These are phyloP conservation scores for Saccharomycopsis olivae DNA, from an alignment of 805 yeast species.

Conservation along the genomic window DNA sequence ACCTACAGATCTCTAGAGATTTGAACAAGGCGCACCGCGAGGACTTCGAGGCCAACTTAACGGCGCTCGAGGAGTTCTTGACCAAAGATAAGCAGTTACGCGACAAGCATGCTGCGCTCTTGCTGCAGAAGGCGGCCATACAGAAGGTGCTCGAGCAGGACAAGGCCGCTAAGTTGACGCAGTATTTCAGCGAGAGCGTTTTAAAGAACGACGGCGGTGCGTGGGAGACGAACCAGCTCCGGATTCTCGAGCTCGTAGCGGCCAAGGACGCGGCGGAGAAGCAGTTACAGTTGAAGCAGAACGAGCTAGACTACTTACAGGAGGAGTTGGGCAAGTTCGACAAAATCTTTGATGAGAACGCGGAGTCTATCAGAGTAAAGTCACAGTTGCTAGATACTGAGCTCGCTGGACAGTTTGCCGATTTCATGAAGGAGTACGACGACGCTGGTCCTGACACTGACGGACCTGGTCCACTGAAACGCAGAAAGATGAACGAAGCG, in stretches of 20 bases:
- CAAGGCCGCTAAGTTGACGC: conserved; percentile 15
- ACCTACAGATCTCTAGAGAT: conserved; percentile 30
- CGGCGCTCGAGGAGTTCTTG: conserved; percentile 25
- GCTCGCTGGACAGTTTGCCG: conserved; percentile 12
- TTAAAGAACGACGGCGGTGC: conserved; percentile 23
- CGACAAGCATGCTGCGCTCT: conserved; percentile 8
- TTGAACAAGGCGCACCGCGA: conserved; percentile 34
- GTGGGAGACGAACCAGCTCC: conserved; percentile 30
- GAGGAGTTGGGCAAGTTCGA: conserved; percentile 47
- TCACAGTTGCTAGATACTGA: conserved; percentile 16
- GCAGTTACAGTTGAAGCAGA: conserved; percentile 35
- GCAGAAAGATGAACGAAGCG: conserved; percentile 16
- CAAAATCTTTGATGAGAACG: conserved; percentile 37
- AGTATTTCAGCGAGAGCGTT: conserved; percentile 16
- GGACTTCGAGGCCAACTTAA: conserved; percentile 35
- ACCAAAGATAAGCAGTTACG: conserved; percentile 22
- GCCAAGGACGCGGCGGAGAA: conserved; percentile 34
- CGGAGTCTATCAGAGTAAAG: conserved; percentile 22
- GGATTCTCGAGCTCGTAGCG: conserved; percentile 36
- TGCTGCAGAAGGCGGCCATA: conserved; percentile 19
- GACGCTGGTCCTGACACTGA: background rate
- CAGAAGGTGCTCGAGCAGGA: conserved; percentile 11
- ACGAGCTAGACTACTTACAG: conserved; percentile 56
- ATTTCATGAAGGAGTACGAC: conserved; percentile 11
- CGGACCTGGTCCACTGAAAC: background rate